Conservation (phyloP, 768 basidiomycete genomes). For the Lactifluus volemus region DNA sequence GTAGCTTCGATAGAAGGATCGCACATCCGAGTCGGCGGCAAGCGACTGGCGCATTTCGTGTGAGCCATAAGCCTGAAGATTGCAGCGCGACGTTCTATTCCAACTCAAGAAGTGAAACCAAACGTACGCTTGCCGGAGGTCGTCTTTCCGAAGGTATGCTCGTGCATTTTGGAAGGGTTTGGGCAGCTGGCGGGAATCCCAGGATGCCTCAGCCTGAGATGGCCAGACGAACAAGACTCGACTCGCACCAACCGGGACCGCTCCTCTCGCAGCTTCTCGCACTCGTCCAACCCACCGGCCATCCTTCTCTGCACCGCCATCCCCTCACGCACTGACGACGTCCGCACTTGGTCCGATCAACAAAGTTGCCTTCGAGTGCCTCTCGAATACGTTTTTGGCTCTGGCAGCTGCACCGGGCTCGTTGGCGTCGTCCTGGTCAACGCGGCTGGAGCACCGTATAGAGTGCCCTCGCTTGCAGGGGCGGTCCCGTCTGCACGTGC, state of each 20-base stretch:
- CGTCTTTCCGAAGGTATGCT: conserved; percentile 85
- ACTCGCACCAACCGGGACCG: too few relatives aligned
- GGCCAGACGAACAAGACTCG: too few relatives aligned
- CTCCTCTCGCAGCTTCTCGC: conserved; percentile 39
- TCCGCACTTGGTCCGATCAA: conserved; percentile 28
- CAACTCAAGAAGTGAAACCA: conserved; percentile 10
- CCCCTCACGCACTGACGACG: conserved; percentile 81
- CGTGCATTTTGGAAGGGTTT: conserved; percentile 46
- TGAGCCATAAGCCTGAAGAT: conserved; percentile 79
- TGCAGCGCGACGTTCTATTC: conserved; percentile 44
- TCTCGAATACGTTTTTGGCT: too few relatives aligned
- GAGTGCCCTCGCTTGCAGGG: conserved; percentile 49
- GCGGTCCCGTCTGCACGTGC: conserved; percentile 43
- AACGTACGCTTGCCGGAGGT: conserved; percentile 44
- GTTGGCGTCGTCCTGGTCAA: conserved; percentile 37
- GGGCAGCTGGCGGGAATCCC: conserved; percentile 21
- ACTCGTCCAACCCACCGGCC: conserved; percentile 66
- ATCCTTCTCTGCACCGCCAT: conserved; percentile 64
- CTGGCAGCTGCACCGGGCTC: conserved; percentile 31
- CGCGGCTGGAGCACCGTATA: conserved; percentile 60
- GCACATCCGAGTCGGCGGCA: conserved; percentile 37
- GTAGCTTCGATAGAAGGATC: too few relatives aligned
- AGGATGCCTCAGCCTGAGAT: conserved; percentile 16
- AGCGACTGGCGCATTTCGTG: conserved; percentile 60
- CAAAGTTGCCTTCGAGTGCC: too few relatives aligned